Evolutionary conservation across 2,329 filamentous ascomycete genomes (phyloP), one percentile per base, ranked within the genome.

Genomic region (Fusarium setosum): DNA sequence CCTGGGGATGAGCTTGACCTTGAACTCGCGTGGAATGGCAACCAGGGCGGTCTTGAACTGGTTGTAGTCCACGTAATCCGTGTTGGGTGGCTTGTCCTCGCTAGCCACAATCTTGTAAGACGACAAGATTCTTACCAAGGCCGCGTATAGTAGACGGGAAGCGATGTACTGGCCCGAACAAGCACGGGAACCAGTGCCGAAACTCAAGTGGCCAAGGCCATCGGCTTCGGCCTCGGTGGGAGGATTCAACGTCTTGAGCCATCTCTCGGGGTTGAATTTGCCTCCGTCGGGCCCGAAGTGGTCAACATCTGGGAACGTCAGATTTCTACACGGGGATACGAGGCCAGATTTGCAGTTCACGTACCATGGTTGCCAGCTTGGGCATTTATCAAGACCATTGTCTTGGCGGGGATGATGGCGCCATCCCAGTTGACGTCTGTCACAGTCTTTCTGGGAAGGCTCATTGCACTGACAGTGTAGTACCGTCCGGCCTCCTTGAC

Each of bases 11-110:
- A 89, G 72, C 68, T 77, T 84, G 6, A 88, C 81, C 67, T 86
- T 86, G 72, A 88, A 89, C 41, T 86, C 81, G 41, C 82, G 74
- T 1, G 86, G 87, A 49, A 89, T 88, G 0, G 87, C 86, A 12
- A 88, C 86, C 31, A 89, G 67, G 0, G 86, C 86, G 2, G 81
- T 83, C 74, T 88, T 88, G 67, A 87, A 83, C 67, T 84, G 80
- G 65, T 88, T 89, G 67, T 88, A 88, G 6, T 89, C 86, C 5
- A 88, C 82, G 61, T 88, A 88, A 69, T 88, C 85, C 0, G 86
- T 88, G 63, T 87, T 88, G 0, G 86, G 86, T 0, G 86, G 86
- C 40, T 82, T 75, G 0, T 72, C 68, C 49, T 82, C 76, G 65
- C 78, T 81, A 21, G 85, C 78, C 29, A 85, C 79, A 53, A 86